These are phyloP conservation scores for Acorus calamus DNA, from an alignment of 106 monocot genomes.

Conservation along the genomic window DNA sequence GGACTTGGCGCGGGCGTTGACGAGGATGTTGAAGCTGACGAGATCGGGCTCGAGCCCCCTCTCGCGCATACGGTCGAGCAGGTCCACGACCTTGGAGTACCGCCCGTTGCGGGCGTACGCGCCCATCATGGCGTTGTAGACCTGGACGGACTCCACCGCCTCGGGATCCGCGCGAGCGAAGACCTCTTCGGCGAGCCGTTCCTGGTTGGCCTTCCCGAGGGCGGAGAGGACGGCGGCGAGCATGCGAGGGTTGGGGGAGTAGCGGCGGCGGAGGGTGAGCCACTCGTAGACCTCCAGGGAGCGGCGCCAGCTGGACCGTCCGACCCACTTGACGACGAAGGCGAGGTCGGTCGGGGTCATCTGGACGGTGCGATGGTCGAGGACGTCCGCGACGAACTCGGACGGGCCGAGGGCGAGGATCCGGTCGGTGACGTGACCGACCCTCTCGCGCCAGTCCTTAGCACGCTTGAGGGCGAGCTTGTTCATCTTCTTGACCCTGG, in stretches of 20 bases:
- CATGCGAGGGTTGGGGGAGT: slow-evolving; percentile 57
- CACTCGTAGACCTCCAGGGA: slow-evolving; percentile 91
- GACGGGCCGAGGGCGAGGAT: slow-evolving; percentile 55
- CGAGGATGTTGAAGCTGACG: slow-evolving; percentile 90
- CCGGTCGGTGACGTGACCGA: slow-evolving; percentile 45
- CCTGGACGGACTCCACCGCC: slow-evolving; percentile 46
- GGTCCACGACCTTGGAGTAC: slow-evolving; percentile 38
- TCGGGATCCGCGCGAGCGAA: slow-evolving; percentile 34
- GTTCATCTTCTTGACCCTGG: slow-evolving; percentile 58
- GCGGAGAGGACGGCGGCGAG: slow-evolving; percentile 54
- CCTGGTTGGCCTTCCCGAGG: slow-evolving; percentile 64
- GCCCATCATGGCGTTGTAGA: slow-evolving; percentile 96
- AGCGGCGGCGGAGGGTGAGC: slow-evolving; percentile 46
- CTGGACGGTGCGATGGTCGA: slow-evolving; percentile 54
- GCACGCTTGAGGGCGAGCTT: slow-evolving; percentile 93
- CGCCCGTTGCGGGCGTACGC: slow-evolving; percentile 62
- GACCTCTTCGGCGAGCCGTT: slow-evolving; percentile 57
- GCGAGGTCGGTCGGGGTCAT: slow-evolving; percentile 73
- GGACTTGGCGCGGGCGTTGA: slow-evolving; percentile 68
- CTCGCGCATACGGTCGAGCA: slow-evolving; percentile 43
- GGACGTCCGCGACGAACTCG: slow-evolving; percentile 55
- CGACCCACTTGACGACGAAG: slow-evolving; percentile 62
- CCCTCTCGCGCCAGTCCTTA: slow-evolving; percentile 70
- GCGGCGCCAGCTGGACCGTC: slow-evolving; percentile 61
- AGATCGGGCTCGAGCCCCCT: slow-evolving; percentile 73